These are phyloP conservation scores for Solanum aculeatissimum DNA, from an alignment of 305 asterid genomes.

Conservation along the genomic window DNA sequence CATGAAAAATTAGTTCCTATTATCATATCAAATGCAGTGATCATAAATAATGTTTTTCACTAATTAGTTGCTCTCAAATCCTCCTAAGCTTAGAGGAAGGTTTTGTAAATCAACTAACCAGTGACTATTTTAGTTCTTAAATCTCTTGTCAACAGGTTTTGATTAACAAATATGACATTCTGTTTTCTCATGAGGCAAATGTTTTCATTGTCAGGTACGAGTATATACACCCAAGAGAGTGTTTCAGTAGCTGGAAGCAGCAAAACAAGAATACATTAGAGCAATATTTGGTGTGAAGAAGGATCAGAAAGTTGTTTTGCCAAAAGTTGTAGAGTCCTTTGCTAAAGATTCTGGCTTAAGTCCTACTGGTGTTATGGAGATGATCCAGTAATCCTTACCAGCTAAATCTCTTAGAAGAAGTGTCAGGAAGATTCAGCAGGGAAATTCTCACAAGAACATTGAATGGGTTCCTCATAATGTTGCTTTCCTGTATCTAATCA, in stretches of 20 bases:
- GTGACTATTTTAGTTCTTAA: not conserved
- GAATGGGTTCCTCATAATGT: constrained; percentile 47
- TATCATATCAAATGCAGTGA: not conserved
- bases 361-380: constrained; percentile 28
- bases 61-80: not conserved
- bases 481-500: constrained; percentile 39
- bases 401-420: constrained; percentile 45
- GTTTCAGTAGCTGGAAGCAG: constrained; percentile 56
- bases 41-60: not conserved
- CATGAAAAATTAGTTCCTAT: not conserved
- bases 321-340: constrained; percentile 45
- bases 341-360: constrained; percentile 46
- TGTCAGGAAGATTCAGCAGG: constrained; percentile 37
- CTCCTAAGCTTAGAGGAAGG: not conserved
- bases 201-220: constrained; percentile 31
- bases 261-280: constrained; percentile 60
- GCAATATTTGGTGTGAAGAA: constrained; percentile 56
- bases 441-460: constrained; percentile 28
- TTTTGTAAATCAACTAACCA: not conserved
- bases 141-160: not conserved
- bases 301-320: constrained; percentile 45
- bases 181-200: not conserved
- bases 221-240: constrained; percentile 44
- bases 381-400: constrained; percentile 43
- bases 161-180: not conserved